These are phyloP conservation scores for Ambrosiella cleistominuta DNA, from an alignment of 2,329 filamentous ascomycete species.

Conservation along the genomic window DNA sequence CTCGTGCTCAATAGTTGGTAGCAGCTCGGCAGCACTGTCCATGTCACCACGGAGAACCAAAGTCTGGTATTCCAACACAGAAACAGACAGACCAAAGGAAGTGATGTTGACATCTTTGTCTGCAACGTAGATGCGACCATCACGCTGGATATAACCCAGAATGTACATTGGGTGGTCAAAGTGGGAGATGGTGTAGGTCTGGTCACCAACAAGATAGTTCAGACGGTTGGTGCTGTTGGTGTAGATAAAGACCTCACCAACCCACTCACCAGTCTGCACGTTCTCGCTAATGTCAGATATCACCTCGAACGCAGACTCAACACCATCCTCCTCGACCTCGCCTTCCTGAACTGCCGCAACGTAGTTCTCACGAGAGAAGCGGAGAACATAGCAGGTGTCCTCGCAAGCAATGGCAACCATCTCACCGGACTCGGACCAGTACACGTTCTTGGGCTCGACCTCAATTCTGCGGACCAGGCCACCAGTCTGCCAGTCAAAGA, in stretches of 20 bases:
- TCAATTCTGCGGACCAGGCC: constrained; percentile 84
- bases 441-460: constrained; percentile 55
- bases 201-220: constrained; percentile 94
- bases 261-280: constrained; percentile 90
- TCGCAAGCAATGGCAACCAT: constrained; percentile 85
- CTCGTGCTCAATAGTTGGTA: constrained; percentile 69
- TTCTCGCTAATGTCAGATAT: constrained; percentile 89
- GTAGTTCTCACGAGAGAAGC: constrained; percentile 81
- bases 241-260: constrained; percentile 98
- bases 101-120: constrained; percentile 91
- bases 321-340: constrained; percentile 73
- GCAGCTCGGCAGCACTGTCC: constrained; percentile 72
- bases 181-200: constrained; percentile 93
- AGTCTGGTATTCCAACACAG: constrained; percentile 92
- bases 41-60: constrained; percentile 85
- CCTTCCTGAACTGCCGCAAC: constrained; percentile 66
- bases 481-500: constrained; percentile 92
- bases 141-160: constrained; percentile 83
- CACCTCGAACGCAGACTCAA: constrained; percentile 89
- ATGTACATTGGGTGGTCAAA: constrained; percentile 94
- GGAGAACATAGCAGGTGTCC: constrained; percentile 83
- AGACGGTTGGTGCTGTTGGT: constrained; percentile 91
- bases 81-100: constrained; percentile 77
- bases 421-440: constrained; percentile 96
- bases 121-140: constrained; percentile 85